phyloP scores from a whole-genome alignment of 371 early-diverging fungal species.

The Synchytrium microbalum region DNA sequence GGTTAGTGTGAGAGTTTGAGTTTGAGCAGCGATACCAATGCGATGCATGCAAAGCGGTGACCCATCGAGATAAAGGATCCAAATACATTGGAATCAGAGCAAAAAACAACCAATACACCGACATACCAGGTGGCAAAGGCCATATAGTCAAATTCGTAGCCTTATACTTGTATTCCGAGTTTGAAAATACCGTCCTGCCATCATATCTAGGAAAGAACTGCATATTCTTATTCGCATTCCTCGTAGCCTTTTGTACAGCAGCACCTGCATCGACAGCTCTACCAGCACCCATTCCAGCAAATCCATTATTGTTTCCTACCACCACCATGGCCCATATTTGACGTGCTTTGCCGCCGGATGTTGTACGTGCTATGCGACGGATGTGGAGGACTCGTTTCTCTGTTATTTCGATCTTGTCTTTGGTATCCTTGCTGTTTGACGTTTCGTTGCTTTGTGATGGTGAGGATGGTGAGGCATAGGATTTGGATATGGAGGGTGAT shows the following conservation, averaged over 20 bases:
- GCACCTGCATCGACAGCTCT: slow-evolving; percentile 69
- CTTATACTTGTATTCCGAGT: slow-evolving; percentile 83
- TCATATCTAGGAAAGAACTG: slow-evolving; percentile 81
- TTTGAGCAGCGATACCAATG: not conserved
- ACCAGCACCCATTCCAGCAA: slow-evolving; percentile 93
- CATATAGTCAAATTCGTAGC: slow-evolving; percentile 73
- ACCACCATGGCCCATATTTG: slow-evolving; percentile 85
- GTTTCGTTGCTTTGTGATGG: not conserved
- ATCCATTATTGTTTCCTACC: slow-evolving; percentile 89
- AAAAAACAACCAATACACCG: not conserved
- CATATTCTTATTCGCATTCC: slow-evolving; percentile 81
- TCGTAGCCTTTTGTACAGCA: slow-evolving; percentile 86
- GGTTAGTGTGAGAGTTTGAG: not conserved
- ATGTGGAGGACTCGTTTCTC: slow-evolving; percentile 34
- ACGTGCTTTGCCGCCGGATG: slow-evolving; percentile 35
- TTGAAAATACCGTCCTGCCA: slow-evolving; percentile 86
- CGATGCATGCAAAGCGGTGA: not conserved
- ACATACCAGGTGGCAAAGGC: slow-evolving; percentile 81
- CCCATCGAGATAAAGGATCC: not conserved
- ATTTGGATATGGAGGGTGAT: not conserved
- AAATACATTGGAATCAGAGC: not conserved
- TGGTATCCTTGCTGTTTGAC: not conserved
- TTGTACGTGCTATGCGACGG: slow-evolving; percentile 35
- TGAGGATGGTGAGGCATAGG: slow-evolving; percentile 1
- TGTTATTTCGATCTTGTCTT: slow-evolving; percentile 1